These are phyloP conservation scores for Solanum chacoense DNA, from an alignment of 305 asterid genomes.

Conservation along the genomic window DNA sequence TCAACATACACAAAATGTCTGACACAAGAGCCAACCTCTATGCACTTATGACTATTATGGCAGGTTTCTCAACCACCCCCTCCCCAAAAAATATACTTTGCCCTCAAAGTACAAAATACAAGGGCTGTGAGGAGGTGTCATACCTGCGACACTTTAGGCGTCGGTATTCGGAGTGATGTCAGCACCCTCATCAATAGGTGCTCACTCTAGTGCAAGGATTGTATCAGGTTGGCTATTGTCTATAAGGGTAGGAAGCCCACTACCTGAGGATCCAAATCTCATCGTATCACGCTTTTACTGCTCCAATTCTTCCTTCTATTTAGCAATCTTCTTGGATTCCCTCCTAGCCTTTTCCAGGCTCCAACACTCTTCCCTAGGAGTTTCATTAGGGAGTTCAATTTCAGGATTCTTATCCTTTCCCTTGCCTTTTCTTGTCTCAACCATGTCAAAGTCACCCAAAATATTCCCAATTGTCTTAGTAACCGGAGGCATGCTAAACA, in stretches of 20 bases:
- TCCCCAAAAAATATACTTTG: no score
- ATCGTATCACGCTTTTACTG: background rate
- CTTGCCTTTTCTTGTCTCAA: background rate
- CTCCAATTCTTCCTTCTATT: background rate
- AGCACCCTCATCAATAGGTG: background rate
- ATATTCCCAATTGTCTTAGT: background rate
- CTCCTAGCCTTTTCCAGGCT: background rate
- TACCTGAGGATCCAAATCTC: background rate
- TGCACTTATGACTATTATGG: background rate
- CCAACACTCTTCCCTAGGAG: background rate
- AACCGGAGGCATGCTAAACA: background rate
- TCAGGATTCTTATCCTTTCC: background rate
- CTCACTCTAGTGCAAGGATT: background rate
- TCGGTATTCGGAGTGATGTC: background rate
- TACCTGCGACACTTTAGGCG: background rate
- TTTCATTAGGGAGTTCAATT: background rate
- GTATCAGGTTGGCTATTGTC: background rate
- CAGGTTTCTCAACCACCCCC: background rate
- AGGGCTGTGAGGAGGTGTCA: background rate
- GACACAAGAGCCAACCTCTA: background rate
- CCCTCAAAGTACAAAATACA: background rate
- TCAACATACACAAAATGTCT: background rate
- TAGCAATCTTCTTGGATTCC: background rate
- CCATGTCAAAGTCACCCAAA: background rate
- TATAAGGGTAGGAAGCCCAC: background rate